A percentile compares a stretch with the other conserved stretches of the same genome.
Conservation (phyloP, 1,139 yeast genomes). For the Pichia sp. region DNA sequence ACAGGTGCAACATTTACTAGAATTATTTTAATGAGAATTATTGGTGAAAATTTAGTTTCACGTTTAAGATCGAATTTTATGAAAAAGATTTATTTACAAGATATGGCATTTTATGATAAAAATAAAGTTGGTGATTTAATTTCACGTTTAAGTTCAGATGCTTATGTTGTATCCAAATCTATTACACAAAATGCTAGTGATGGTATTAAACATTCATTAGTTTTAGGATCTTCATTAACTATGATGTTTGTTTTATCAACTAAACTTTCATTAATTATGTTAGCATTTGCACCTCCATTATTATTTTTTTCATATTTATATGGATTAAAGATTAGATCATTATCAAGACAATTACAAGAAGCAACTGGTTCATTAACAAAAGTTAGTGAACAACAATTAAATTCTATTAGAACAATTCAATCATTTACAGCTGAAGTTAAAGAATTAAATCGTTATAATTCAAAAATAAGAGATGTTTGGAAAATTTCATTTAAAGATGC, state of each 20-base stretch:
- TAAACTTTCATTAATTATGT: constrained; percentile 67
- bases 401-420: constrained; percentile 81
- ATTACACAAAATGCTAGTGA: constrained; percentile 88
- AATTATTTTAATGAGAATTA: constrained; percentile 60
- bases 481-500: constrained; percentile 76
- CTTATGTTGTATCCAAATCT: constrained; percentile 81
- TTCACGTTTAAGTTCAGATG: constrained; percentile 80
- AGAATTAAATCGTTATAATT: constrained; percentile 55
- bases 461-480: constrained; percentile 69
- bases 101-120: constrained; percentile 86
- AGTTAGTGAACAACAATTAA: constrained; percentile 86
- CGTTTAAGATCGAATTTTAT: constrained; percentile 72
- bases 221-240: constrained; percentile 73
- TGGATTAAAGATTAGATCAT: constrained; percentile 70
- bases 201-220: constrained; percentile 73
- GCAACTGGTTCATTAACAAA: constrained; percentile 82
- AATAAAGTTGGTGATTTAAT: constrained; percentile 92
- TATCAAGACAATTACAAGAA: constrained; percentile 75
- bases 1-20: constrained; percentile 78
- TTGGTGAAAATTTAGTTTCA: constrained; percentile 84
- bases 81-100: constrained; percentile 73
- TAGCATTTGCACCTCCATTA: constrained; percentile 77
- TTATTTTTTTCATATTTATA: constrained; percentile 67
- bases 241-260: constrained; percentile 90
- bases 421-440: constrained; percentile 79